Conservation (phyloP, 108 stramenopile genomes). For the Fistulifera pelliculosa region DNA sequence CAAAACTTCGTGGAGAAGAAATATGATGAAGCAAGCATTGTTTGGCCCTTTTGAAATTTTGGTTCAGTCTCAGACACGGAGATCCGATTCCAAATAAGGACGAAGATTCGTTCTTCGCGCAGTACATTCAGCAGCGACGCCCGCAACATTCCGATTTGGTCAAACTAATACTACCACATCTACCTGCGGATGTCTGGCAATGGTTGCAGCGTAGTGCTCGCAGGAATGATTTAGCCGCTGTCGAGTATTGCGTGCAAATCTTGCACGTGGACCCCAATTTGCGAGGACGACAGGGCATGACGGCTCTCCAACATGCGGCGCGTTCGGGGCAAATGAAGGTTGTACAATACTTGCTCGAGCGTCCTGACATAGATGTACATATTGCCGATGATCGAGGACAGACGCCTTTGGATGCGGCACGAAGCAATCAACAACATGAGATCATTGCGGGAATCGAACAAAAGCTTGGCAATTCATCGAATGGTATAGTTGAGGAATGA, state of each 20-base stretch:
- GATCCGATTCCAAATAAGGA: neutral
- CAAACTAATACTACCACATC: neutral
- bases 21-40: too few species aligned
- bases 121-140: neutral
- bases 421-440: constrained; percentile 19
- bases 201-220: constrained; percentile 33
- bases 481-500: too few species aligned
- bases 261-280: constrained; percentile 28
- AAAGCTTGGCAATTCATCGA: too few species aligned
- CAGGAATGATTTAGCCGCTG: constrained; percentile 27
- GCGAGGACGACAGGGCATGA: constrained; percentile 62
- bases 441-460: too few species aligned
- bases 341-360: constrained; percentile 30
- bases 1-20: neutral
- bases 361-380: constrained; percentile 16
- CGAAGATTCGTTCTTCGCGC: neutral
- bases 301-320: constrained; percentile 61
- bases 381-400: constrained; percentile 41
- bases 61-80: neutral
- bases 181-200: neutral
- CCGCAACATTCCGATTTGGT: neutral
- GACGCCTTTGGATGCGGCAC: constrained; percentile 58
- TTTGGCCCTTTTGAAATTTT: too few species aligned
- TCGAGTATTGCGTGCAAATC: constrained; percentile 25
- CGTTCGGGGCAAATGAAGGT: constrained; percentile 45